Base-by-base conservation (phyloP, 331 rosid genomes). In the Spiraea crenata region DNA sequence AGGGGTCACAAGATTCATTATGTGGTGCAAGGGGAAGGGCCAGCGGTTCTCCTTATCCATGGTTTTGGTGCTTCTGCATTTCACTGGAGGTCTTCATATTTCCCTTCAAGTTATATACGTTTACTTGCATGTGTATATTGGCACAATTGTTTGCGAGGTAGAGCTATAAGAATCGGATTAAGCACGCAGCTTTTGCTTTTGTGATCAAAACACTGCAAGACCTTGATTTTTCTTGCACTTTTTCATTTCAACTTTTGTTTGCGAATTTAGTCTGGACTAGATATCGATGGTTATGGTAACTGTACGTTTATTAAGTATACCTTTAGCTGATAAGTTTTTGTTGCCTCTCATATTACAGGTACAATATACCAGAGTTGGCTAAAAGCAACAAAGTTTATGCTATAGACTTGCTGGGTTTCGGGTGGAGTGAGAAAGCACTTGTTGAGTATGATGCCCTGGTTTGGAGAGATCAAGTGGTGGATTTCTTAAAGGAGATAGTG, bases 351-450 rank as follows among this genome's bases (percentile, higher is more conserved):
- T 45, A 51, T 57, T 16, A 40, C 76, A 88, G 98, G 84, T 92
- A 90, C 73, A 92, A 88, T 69, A 92, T 92, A 59, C 96, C 98
- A 44, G 92, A 86, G 85, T 87, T 90, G 84, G 91, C 98, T 13
- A 88, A 92, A 74, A 83, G 54, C n/a, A 74, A 92, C 80, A 92
- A 86, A 85, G 98, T 92, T 50, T 92, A 88, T 77, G 96, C 98
- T 58, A 56, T 92, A 77, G 98, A 90, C 87, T 88, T 92, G 85
- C 85, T 90, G 72, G 96, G 96, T 38, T 92, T 92, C 52, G 98
- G 98, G 48, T 92, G 98, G 98, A 92, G 98, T 79, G 98, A 92
- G 79, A 92, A 92, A 72, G 98, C 98, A 74, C 62, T 92, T 52
- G 77, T 90, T 1, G 96, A 92, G 11, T 92, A 92, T 42, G 92